Evolutionary conservation across 176 grass and related monocot species (phyloP), one percentile per base, ranked within the genome.

Genomic region (Poa annua): DNA sequence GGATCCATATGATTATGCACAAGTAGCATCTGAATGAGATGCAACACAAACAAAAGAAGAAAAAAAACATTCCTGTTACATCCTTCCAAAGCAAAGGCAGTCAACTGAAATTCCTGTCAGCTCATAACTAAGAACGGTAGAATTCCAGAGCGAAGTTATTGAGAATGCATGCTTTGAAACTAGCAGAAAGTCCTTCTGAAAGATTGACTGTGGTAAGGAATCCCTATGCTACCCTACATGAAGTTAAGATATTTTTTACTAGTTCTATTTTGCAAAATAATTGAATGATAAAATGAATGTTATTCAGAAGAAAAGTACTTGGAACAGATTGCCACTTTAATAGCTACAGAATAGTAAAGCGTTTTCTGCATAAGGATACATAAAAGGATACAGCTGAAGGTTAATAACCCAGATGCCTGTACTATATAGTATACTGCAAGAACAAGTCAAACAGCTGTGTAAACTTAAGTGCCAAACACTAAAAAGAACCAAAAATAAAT

Each of bases 381-480:
- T 76, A 91, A 88, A 95, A 98, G 96, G 96, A 98, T 98, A 98
- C 92, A 63, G 85, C 77, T 88, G 86, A 80, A 72, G 81, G 84
- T 19, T 80, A 88, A 86, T 79, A 85, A 79, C 83, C 82, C 63
- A 85, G 89, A 78, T 74, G 79, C 88, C 75, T 85, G 84, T 79
- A 79, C 87, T 81, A 80, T 29, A 68, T 42, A 29, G 76, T 83
- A 71, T 90, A 93, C 87, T 93, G 92, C 90, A 95, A 81, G 81
- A 71, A 76, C 44, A 79, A 78, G 56, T 81, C 54, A 89, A 85
- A 84, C 34, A 84, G 68, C 74, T 80, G 47, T 54, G 70, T 85
- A 78, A 90, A 90, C 89, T 83, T 22, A 64, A 83, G 77, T 70
- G 44, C 24, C 16, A 75, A 71, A 71, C 29, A 53, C 25, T 47